Base-by-base conservation (phyloP, 176 grass and related monocot genomes). In the Pontederia crassipes region DNA sequence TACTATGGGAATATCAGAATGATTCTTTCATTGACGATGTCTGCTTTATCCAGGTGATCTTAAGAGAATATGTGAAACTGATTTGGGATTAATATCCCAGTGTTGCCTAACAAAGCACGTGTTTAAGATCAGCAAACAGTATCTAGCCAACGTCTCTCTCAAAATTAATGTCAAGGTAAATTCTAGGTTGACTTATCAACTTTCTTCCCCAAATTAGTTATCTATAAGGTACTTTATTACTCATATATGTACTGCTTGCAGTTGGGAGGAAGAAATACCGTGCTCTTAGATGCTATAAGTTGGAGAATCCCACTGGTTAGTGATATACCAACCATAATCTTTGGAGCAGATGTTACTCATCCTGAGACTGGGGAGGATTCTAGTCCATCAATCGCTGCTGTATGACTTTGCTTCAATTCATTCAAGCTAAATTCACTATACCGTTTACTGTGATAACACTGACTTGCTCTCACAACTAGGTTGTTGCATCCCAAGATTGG, bases 141-240 rank as follows among this genome's bases (percentile, higher is more conserved):
- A 98, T 61, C 74, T 98, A 66, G 94, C 94, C 62, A 98, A 98
- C 81, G 94, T 98, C 55, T 98, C 94, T 0, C 88, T 98, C 49
- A 98, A 98, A 81, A 98, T 98, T 51, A 98, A 98, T 81, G 94
- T 98, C 62, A 98, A 98, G 94, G 94, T 98, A 89, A 66, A 58
- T 52, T 50, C 11, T 7, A 8, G 50, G 28, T 46, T 18, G 27
- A 17, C 51, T n/a, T 66, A 35, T 54, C 55, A 32, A 54, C 17
- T 12, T 28, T 28, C 56, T 54, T 17, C 16, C 20, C 2, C 32
- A 12, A 14, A 13, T 17, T 24, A n/a, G 28, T 61, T 61, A 27
- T 45, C 6, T 51, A 8, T 48, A 47, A 47, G 49, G 20, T 35
- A 48, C 59, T 11, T 48, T 40, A 40, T 40, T 40, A 40, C 32